Evolutionary conservation across 352 stramenopile genomes (phyloP).

Genomic region (Peronospora destructor): DNA sequence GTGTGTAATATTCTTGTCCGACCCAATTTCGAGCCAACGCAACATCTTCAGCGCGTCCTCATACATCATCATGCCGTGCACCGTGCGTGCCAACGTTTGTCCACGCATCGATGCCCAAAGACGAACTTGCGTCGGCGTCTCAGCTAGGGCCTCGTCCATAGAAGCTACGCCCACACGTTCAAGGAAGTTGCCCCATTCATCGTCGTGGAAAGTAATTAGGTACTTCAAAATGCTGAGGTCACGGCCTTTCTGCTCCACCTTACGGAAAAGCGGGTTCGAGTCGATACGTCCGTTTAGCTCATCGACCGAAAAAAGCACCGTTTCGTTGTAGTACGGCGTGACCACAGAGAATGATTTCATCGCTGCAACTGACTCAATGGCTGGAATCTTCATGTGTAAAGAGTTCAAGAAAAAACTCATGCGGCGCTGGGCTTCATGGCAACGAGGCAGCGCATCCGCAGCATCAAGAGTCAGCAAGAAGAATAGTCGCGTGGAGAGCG

Average conservation of each 20-base stretch:
- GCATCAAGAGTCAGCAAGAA: slow-evolving; percentile 82
- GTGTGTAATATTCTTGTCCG: slow-evolving; percentile 75
- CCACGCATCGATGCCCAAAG: slow-evolving; percentile 83
- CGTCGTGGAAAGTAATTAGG: slow-evolving; percentile 79
- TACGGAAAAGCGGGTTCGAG: slow-evolving; percentile 78
- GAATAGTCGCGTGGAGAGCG: slow-evolving; percentile 69
- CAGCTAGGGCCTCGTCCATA: slow-evolving; percentile 72
- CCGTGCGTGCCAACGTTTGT: slow-evolving; percentile 77
- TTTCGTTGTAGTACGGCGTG: slow-evolving; percentile 87
- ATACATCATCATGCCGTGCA: slow-evolving; percentile 89
- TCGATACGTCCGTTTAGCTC: slow-evolving; percentile 78
- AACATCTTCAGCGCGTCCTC: slow-evolving; percentile 87
- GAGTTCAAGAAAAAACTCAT: slow-evolving; percentile 89
- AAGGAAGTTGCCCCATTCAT: slow-evolving; percentile 86
- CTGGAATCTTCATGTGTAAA: slow-evolving; percentile 84
- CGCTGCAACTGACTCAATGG: slow-evolving; percentile 69
- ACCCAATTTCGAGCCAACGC: slow-evolving; percentile 83
- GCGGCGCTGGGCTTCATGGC: slow-evolving; percentile 76
- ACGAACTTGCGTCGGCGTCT: slow-evolving; percentile 78
- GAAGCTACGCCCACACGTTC: slow-evolving; percentile 69
- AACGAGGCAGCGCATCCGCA: slow-evolving; percentile 73
- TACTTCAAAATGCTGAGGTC: slow-evolving; percentile 88
- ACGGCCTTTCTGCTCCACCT: slow-evolving; percentile 77
- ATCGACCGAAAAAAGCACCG: slow-evolving; percentile 78
- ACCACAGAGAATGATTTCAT: slow-evolving; percentile 87